These are phyloP conservation scores for Lotmaria passim DNA, from an alignment of 208 protist species.

Conservation along the genomic window DNA sequence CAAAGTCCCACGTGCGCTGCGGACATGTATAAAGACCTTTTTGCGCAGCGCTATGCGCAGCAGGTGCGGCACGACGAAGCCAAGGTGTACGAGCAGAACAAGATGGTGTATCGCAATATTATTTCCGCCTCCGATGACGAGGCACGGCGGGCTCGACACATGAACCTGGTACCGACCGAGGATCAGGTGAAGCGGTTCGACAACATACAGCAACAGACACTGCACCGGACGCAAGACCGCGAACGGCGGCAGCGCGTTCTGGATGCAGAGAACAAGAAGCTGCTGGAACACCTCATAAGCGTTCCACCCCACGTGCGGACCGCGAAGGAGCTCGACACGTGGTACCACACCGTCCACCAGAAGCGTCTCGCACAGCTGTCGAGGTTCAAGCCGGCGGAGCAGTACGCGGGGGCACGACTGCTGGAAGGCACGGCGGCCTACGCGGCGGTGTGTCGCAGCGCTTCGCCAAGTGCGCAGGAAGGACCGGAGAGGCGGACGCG, in stretches of 20 bases:
- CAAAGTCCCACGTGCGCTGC: conserved; percentile 32
- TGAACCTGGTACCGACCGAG: conserved; percentile 49
- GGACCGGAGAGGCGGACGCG: neutral
- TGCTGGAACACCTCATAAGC: conserved; percentile 48
- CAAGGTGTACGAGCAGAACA: conserved; percentile 44
- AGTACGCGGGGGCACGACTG: conserved; percentile 52
- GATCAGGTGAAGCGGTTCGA: conserved; percentile 37
- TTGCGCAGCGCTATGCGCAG: conserved; percentile 42
- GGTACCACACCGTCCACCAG: conserved; percentile 57
- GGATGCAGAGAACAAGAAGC: conserved; percentile 34
- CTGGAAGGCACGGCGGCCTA: conserved; percentile 25
- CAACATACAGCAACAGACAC: conserved; percentile 44
- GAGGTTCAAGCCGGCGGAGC: conserved; percentile 54
- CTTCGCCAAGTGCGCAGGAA: neutral
- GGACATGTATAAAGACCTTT: conserved; percentile 30
- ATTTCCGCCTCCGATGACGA: conserved; percentile 38
- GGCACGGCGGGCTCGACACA: conserved; percentile 40
- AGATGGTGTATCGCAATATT: conserved; percentile 37
- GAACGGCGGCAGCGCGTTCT: conserved; percentile 13
- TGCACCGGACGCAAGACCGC: conserved; percentile 35
- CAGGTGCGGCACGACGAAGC: conserved; percentile 49
- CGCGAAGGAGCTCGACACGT: conserved; percentile 45
- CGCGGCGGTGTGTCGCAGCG: neutral
- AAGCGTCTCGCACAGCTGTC: conserved; percentile 45
- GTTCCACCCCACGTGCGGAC: conserved; percentile 33